These are phyloP conservation scores for Coprinopsis strossmayeri DNA, from an alignment of 768 basidiomycete species.

Conservation along the genomic window DNA sequence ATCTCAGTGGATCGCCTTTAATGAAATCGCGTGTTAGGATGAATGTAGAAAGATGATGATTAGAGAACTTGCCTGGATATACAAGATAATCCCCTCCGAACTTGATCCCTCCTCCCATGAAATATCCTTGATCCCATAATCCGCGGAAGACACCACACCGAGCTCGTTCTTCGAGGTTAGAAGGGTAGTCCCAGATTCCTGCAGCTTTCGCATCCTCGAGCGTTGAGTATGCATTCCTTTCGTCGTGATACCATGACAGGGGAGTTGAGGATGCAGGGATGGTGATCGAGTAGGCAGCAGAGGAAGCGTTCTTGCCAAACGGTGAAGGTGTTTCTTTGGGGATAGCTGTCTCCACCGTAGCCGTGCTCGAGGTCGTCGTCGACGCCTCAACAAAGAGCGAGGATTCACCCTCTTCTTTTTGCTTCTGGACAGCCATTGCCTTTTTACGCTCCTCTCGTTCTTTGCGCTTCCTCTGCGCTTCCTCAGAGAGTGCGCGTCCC, in stretches of 20 bases:
- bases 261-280: conserved; percentile 60
- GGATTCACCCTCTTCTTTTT: too few species aligned
- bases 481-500: conserved; percentile 45
- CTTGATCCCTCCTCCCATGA: conserved; percentile 83
- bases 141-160: conserved; percentile 74
- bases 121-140: conserved; percentile 80
- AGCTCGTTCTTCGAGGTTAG: conserved; percentile 58
- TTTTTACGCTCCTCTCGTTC: conserved; percentile 50
- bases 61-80: conserved; percentile 71
- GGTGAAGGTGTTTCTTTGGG: not conserved
- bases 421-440: conserved; percentile 16
- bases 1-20: conserved; percentile 86
- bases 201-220: conserved; percentile 57
- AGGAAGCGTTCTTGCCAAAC: conserved; percentile 9
- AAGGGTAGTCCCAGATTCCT: conserved; percentile 74
- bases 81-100: conserved; percentile 97
- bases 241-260: conserved; percentile 63
- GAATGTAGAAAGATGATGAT: not conserved
- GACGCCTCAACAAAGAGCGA: too few species aligned
- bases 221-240: conserved; percentile 39
- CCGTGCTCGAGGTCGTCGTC: too few species aligned
- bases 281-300: conserved; percentile 44
- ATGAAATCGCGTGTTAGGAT: not conserved
- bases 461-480: conserved; percentile 65
- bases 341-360: too few species aligned